Evolutionary conservation across 2,329 filamentous ascomycete species (phyloP).

Genomic region (Fusarium foetens): DNA sequence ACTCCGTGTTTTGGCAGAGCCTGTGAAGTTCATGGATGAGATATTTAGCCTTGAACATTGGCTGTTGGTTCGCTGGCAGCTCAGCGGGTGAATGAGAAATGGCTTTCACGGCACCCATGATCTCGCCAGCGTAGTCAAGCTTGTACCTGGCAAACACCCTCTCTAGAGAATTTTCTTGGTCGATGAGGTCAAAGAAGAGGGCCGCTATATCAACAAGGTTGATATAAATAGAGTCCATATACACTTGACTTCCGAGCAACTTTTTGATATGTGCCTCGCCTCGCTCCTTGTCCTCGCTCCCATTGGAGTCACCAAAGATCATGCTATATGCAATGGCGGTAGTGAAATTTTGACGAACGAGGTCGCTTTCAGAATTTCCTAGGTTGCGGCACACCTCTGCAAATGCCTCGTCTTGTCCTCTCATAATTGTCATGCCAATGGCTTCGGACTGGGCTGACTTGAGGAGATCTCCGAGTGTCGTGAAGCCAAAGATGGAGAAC

Average conservation of each 20-base stretch:
- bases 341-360: conserved; percentile 76
- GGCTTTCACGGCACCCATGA: conserved; percentile 74
- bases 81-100: conserved; percentile 72
- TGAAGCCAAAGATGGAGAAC: conserved; percentile 85
- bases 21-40: conserved; percentile 79
- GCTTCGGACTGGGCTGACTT: conserved; percentile 78
- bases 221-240: conserved; percentile 69
- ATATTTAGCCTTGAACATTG: conserved; percentile 82
- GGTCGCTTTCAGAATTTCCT: conserved; percentile 60
- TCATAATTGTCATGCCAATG: conserved; percentile 84
- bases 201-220: conserved; percentile 83
- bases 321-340: conserved; percentile 87
- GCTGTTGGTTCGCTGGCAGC: conserved; percentile 84
- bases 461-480: conserved; percentile 74
- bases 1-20: conserved; percentile 77
- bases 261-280: conserved; percentile 76
- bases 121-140: conserved; percentile 69
- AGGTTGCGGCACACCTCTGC: conserved; percentile 69
- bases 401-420: conserved; percentile 73
- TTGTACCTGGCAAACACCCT: conserved; percentile 69
- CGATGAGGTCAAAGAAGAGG: conserved; percentile 78
- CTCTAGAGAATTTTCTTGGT: conserved; percentile 80
- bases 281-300: conserved; percentile 54
- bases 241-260: conserved; percentile 73
- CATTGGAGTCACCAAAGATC: conserved; percentile 61